Conservation (phyloP, 208 protist species). For the Spongospora subterranea region DNA sequence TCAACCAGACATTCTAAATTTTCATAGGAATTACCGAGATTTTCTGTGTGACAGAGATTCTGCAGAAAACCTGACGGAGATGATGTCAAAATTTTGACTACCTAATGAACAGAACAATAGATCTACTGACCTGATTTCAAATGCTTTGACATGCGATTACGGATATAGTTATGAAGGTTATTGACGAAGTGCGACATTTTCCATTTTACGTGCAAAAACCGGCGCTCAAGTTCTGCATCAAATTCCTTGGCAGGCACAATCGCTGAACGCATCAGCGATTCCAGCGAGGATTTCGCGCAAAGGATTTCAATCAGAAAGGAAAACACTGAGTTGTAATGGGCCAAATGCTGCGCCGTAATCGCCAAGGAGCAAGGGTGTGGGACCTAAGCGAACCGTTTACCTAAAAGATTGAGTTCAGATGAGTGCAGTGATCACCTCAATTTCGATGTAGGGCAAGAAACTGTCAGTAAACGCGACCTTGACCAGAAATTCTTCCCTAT, state of each 20-base stretch:
- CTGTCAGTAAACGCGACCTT: not conserved
- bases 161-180: not conserved
- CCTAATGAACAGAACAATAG: not conserved
- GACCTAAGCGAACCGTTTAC: not conserved
- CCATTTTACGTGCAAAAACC: not conserved
- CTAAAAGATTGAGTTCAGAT: not conserved
- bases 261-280: not conserved
- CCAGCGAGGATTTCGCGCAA: conserved; percentile 30
- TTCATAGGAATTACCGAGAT: not conserved
- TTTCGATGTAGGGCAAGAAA: not conserved
- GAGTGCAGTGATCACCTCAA: not conserved
- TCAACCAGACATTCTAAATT: not conserved
- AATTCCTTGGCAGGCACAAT: too few relatives aligned
- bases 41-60: not conserved
- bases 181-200: conserved; percentile 42
- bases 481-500: conserved; percentile 2
- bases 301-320: not conserved
- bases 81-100: not conserved
- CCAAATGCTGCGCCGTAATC: not conserved
- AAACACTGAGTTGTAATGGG: conserved; percentile 12
- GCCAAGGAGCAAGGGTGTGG: not conserved
- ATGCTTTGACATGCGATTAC: not conserved
- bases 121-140: not conserved
- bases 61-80: not conserved
- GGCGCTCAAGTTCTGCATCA: not conserved